A percentile compares a stretch with the other conserved stretches of the same genome.
These are phyloP conservation scores for Mortierella sp. DNA, from an alignment of 371 early-diverging fungal species.

Conservation along the genomic window DNA sequence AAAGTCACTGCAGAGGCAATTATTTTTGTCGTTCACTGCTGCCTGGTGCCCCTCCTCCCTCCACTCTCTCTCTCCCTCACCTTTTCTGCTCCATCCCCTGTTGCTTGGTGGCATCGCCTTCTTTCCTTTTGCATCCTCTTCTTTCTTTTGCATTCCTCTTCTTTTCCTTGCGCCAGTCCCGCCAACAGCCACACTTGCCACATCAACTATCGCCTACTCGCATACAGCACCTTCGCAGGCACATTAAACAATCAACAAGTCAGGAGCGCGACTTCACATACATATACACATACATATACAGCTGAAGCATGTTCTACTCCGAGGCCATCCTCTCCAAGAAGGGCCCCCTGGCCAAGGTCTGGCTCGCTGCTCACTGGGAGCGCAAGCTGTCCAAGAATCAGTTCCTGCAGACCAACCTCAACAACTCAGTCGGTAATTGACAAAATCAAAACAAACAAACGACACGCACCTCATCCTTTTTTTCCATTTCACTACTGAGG, in stretches of 20 bases:
- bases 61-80: neutral
- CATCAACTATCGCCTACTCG: neutral
- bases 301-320: conserved; percentile 77
- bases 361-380: conserved; percentile 99
- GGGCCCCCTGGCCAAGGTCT: conserved; percentile 96
- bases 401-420: conserved; percentile 91
- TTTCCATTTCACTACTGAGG: neutral
- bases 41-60: neutral
- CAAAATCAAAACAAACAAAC: neutral
- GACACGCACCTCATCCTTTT: neutral
- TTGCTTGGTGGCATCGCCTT: neutral
- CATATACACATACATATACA: neutral
- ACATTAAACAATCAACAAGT: neutral
- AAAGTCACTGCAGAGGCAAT: neutral
- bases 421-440: conserved; percentile 83
- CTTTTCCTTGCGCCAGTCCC: neutral
- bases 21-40: neutral
- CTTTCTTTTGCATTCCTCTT: neutral
- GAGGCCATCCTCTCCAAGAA: conserved; percentile 86
- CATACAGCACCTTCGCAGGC: neutral
- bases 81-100: neutral
- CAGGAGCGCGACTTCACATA: neutral
- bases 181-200: neutral
- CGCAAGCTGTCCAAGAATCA: conserved; percentile 95
- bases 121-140: neutral